Evolutionary conservation across 768 basidiomycete species (phyloP).

Genomic region (Vishniacozyma victoriae): DNA sequence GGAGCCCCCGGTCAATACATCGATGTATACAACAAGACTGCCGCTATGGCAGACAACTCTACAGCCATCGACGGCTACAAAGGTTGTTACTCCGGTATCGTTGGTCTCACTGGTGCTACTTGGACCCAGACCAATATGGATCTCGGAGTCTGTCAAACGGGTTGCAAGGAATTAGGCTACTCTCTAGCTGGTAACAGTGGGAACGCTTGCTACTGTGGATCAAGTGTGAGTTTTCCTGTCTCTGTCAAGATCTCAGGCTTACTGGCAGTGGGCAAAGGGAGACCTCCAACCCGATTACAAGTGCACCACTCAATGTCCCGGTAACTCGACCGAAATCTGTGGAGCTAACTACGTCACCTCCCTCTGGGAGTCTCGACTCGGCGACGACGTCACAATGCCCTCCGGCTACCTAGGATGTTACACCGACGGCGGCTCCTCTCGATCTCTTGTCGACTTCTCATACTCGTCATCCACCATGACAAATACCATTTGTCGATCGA

Average conservation of each 20-base stretch:
- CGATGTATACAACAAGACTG: background rate
- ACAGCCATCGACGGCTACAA: background rate
- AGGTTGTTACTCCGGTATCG: no score
- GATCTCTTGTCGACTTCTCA: conserved; percentile 5
- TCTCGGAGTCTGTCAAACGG: conserved; percentile 12
- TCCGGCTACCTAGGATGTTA: conserved; percentile 26
- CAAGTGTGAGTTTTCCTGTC: no score
- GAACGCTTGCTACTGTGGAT: background rate
- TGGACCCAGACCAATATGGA: no score
- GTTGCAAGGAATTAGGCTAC: conserved; percentile 18
- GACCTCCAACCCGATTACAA: no score
- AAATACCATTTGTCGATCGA: conserved; percentile 31
- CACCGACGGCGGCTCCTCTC: conserved; percentile 14
- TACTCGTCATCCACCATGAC: conserved; percentile 38
- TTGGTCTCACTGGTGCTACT: no score
- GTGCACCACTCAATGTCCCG: background rate
- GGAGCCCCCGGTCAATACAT: conserved; percentile 8
- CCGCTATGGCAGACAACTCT: background rate
- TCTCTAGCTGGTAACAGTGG: conserved; percentile 5
- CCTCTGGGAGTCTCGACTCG: conserved; percentile 24
- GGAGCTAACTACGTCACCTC: background rate
- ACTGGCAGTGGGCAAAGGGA: no score
- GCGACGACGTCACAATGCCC: conserved; percentile 7
- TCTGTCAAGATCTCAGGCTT: no score
- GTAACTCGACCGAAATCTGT: background rate